phyloP scores from a whole-genome alignment of 179 eudicot species.

The Spergularia azorica region DNA sequence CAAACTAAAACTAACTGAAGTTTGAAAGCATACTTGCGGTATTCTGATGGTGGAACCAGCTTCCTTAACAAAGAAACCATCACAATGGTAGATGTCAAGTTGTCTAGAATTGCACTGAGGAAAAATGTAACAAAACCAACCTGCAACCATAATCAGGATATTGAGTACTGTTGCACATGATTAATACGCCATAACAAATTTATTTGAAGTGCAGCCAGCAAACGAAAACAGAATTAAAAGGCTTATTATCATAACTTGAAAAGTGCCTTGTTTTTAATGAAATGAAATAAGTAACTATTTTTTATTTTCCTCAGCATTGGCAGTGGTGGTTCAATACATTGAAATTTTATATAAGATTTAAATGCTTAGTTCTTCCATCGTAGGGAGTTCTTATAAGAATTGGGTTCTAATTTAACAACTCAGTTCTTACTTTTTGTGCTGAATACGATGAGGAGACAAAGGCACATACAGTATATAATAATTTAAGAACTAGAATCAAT shows the following conservation, averaged over 20 bases:
- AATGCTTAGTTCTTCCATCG: too few species aligned
- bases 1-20: neutral
- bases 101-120: conserved; percentile 91
- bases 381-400: too few species aligned
- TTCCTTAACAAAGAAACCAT: conserved; percentile 94
- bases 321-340: too few species aligned
- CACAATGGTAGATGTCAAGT: conserved; percentile 91
- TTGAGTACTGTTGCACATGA: conserved; percentile 2
- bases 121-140: conserved; percentile 91
- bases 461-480: too few species aligned
- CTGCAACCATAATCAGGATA: conserved; percentile 50
- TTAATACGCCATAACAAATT: neutral
- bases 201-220: neutral
- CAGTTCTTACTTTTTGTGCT: too few species aligned
- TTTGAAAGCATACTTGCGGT: conserved; percentile 71
- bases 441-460: too few species aligned
- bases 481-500: too few species aligned
- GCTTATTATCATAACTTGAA: neutral
- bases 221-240: neutral
- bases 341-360: too few species aligned
- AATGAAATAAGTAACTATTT: neutral
- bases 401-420: too few species aligned
- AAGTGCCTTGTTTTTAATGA: neutral
- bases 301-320: too few species aligned
- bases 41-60: conserved; percentile 86